phyloP scores from a whole-genome alignment of 306 rosid species.

The Prunus dulcis region DNA sequence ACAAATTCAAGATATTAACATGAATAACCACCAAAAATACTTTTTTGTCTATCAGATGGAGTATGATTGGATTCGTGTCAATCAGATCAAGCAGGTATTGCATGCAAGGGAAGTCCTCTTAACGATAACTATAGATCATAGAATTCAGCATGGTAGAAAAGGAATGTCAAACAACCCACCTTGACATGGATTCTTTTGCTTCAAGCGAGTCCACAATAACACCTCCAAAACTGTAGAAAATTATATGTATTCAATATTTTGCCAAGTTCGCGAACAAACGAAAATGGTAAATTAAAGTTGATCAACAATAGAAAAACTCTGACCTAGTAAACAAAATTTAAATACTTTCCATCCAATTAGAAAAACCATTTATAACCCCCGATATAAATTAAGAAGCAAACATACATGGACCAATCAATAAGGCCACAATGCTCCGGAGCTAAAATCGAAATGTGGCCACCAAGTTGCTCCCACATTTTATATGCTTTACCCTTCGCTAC shows the following conservation, averaged over 20 bases:
- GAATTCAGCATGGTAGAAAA: slow-evolving; percentile 10
- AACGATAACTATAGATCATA: slow-evolving; percentile 5
- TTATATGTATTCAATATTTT: slow-evolving; percentile 10
- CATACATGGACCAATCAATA: slow-evolving; percentile 92
- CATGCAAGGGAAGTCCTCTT: slow-evolving; percentile 9
- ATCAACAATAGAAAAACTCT: neutral
- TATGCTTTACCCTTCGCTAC: slow-evolving; percentile 59
- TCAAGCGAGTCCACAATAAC: slow-evolving; percentile 73
- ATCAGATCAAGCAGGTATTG: neutral
- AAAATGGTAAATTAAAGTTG: neutral
- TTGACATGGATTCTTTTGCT: slow-evolving; percentile 67
- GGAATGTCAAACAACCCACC: slow-evolving; percentile 48
- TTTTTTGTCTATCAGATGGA: neutral
- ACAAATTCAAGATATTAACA: neutral
- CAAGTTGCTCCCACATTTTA: slow-evolving; percentile 70
- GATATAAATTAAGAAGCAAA: slow-evolving; percentile 14
- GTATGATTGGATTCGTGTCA: neutral
- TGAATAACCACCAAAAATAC: neutral
- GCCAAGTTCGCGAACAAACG: neutral
- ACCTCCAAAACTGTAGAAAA: slow-evolving; percentile 74
- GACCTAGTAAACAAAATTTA: neutral
- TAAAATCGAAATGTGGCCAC: slow-evolving; percentile 51
- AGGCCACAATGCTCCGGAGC: slow-evolving; percentile 45
- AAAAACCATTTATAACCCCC: neutral
- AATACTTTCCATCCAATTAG: neutral